phyloP scores from a whole-genome alignment of 768 basidiomycete species.

The Ramaria rubella region DNA sequence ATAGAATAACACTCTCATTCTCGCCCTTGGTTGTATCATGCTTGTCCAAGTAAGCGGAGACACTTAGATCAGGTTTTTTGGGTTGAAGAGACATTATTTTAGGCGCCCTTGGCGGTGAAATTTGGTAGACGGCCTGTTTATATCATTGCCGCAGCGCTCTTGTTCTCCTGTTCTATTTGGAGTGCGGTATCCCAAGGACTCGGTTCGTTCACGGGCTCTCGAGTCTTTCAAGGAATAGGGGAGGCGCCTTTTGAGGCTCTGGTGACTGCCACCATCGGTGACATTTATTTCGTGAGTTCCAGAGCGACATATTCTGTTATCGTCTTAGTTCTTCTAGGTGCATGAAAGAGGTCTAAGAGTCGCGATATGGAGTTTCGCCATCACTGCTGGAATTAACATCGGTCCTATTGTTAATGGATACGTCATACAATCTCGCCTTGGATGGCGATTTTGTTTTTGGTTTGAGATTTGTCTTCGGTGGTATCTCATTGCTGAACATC shows the following conservation, averaged over 20 bases:
- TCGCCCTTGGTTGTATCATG: constrained; percentile 4
- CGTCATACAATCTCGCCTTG: constrained; percentile 36
- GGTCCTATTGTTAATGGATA: constrained; percentile 42
- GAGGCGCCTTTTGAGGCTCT: constrained; percentile 16
- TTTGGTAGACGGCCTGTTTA: constrained; percentile 42
- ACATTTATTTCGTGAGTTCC: constrained; percentile 14
- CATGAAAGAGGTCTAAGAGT: constrained; percentile 38
- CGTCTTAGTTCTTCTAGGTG: constrained; percentile 18
- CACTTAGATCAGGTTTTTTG: background rate
- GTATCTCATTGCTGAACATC: background rate
- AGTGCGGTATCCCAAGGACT: constrained; percentile 37
- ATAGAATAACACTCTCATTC: constrained; percentile 5
- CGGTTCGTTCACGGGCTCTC: constrained; percentile 35
- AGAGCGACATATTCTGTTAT: background rate
- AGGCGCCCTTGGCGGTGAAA: constrained; percentile 37
- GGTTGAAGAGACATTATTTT: constrained; percentile 28
- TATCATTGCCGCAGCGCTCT: constrained; percentile 34
- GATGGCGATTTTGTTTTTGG: constrained; percentile 41
- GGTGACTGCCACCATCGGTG: constrained; percentile 16
- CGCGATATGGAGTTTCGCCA: constrained; percentile 41
- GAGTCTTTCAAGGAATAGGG: constrained; percentile 41
- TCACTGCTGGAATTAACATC: constrained; percentile 38
- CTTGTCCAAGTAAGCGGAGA: background rate
- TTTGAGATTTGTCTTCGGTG: constrained; percentile 22
- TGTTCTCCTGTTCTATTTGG: constrained; percentile 42